Percentiles rank a stretch among this genome's conserved stretches.
Conservation (phyloP, 2,329 filamentous ascomycete genomes). For the Cercospora citrullina region DNA sequence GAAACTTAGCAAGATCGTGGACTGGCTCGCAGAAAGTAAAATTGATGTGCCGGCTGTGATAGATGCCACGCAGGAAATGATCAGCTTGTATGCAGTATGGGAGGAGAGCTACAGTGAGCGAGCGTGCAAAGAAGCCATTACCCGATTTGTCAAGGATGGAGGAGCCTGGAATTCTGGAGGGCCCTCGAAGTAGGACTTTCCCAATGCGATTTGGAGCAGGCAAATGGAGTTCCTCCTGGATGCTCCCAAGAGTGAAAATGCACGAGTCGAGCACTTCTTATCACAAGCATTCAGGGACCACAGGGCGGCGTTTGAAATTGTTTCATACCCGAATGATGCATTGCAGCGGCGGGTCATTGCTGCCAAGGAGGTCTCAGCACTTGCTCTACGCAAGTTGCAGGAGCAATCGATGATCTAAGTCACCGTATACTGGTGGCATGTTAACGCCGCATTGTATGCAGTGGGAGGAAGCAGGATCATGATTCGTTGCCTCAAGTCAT, state of each 20-base stretch:
- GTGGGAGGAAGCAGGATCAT: too few relatives aligned
- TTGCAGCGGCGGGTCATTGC: background rate
- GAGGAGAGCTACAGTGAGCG: constrained; percentile 65
- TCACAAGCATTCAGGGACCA: background rate
- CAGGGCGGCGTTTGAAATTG: background rate
- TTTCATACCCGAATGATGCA: background rate
- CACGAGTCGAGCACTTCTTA: background rate
- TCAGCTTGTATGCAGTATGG: constrained; percentile 81
- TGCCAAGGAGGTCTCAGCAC: background rate
- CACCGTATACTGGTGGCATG: background rate
- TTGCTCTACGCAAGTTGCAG: background rate
- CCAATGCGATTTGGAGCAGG: background rate
- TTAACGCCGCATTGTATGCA: background rate
- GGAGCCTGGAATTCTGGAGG: constrained; percentile 27
- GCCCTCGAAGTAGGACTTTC: constrained; percentile 7
- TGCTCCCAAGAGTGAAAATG: background rate
- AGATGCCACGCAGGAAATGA: constrained; percentile 86
- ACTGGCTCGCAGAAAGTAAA: constrained; percentile 82
- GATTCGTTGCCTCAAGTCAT: too few relatives aligned
- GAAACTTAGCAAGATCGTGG: constrained; percentile 57
- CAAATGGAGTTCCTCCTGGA: background rate
- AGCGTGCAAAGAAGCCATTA: constrained; percentile 63
- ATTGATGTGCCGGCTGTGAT: constrained; percentile 83
- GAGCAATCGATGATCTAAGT: background rate
- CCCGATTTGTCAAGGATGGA: constrained; percentile 61